Conservation (phyloP, 805 yeast genomes). For the Zygotorulaspora sp. region DNA sequence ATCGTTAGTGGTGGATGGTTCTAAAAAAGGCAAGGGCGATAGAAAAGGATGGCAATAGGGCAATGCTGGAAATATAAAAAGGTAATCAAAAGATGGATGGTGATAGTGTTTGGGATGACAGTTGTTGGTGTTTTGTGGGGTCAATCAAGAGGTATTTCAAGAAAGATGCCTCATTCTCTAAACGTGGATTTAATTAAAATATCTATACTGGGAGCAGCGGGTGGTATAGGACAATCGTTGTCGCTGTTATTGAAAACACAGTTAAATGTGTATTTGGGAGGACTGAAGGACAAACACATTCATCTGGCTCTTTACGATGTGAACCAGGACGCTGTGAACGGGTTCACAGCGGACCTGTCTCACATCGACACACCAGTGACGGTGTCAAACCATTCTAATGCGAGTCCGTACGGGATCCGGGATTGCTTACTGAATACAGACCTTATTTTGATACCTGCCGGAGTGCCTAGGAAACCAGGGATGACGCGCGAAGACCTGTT, state of each 20-base stretch:
- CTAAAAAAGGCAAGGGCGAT: too few relatives aligned
- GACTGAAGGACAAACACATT: slow-evolving; percentile 41
- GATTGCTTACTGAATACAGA: slow-evolving; percentile 26
- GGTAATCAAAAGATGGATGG: too few relatives aligned
- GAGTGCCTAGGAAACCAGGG: slow-evolving; percentile 91
- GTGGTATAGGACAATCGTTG: slow-evolving; percentile 92
- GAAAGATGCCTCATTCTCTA: slow-evolving; percentile 28
- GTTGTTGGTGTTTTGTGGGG: too few relatives aligned
- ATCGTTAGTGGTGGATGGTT: too few relatives aligned
- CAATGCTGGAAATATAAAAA: too few relatives aligned
- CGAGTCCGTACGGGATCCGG: slow-evolving; percentile 31
- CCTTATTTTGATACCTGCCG: slow-evolving; percentile 58
- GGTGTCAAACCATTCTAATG: slow-evolving; percentile 59
- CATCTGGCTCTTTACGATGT: slow-evolving; percentile 75
- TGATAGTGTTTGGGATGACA: too few relatives aligned
- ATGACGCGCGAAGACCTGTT: slow-evolving; percentile 90
- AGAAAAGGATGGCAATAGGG: too few relatives aligned
- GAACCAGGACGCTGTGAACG: slow-evolving; percentile 56
- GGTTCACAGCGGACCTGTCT: slow-evolving; percentile 83
- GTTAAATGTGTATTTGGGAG: slow-evolving; percentile 24
- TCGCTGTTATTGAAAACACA: slow-evolving; percentile 70
- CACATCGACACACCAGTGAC: slow-evolving; percentile 70
- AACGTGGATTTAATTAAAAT: slow-evolving; percentile 46
- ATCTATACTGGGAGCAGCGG: slow-evolving; percentile 86
- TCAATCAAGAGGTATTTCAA: too few relatives aligned